Evolutionary conservation across 2,329 filamentous ascomycete genomes (phyloP), one percentile per base, ranked within the genome.

Genomic region (Cadophora sp.): DNA sequence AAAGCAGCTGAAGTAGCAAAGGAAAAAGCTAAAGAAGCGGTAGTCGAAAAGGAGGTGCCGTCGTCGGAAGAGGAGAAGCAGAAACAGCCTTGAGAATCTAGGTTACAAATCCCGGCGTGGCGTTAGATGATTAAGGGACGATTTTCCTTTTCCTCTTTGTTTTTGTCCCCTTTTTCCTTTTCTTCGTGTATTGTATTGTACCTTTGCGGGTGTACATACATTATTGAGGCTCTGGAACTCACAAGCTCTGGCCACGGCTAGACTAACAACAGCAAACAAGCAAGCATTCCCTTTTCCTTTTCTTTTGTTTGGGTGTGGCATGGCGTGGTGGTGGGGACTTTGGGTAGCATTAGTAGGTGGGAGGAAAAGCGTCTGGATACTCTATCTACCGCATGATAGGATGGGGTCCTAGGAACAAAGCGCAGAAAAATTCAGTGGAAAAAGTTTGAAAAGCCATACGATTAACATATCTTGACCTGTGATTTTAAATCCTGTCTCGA

Each of bases 1-100:
- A 73, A 75, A 62, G 68, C 68, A n/a, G 71, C 70, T 24, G 63
- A 70, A 36, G 63, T 62, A 27, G 59, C 65, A 41, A 62, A 53
- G 18, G 60, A 66, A 41, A 59, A n/a, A 51, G 63, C 56, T 20
- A 64, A 70, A 41, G 66, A 69, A 55, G 51, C 59, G 45, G 1
- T 39, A 27, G 64, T 50, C 20, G 61, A 68, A 53, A 67, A 62
- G n/a, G 51, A 59, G 56, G 65, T 41, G 24, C n/a, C 59, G 9
- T 41, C 47, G 24, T 27, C 59, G 16, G 50, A 67, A 50, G 53
- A 18, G 58, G 39, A 62, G 55, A 59, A 36, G 36, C 47, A 36
- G 41, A 27, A 62, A 27, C 53, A 62, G 33, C 45, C 45, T 41
- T 62, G 59, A 51, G 59, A 39, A 62, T 39, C 30, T 53, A 22